phyloP scores from a whole-genome alignment of 2,329 filamentous ascomycete species.

The Phaeosphaeriaceae sp. region DNA sequence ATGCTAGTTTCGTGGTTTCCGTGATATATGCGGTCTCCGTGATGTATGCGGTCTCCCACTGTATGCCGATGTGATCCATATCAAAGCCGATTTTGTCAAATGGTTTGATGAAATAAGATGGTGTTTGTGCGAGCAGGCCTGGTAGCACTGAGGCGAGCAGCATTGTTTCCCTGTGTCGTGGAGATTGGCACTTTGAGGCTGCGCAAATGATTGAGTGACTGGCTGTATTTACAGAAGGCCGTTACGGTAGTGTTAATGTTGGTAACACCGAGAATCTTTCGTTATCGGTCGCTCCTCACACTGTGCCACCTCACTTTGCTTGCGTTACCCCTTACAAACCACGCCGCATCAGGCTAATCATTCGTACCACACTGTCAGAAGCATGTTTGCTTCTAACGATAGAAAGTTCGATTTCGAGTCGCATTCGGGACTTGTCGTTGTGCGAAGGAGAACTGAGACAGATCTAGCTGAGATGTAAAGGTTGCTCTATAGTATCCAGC shows the following conservation, averaged over 20 bases:
- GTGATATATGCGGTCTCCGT: constrained; percentile 4
- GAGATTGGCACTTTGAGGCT: background rate
- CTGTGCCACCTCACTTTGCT: background rate
- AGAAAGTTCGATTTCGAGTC: no score
- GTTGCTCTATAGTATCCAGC: no score
- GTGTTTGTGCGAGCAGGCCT: background rate
- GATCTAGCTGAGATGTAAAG: no score
- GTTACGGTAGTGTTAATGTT: no score
- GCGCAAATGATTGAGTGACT: no score
- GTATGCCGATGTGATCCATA: constrained; percentile 9
- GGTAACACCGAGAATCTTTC: no score
- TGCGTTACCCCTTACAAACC: background rate
- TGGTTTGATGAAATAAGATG: background rate
- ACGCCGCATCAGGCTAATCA: background rate
- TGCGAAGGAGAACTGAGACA: no score
- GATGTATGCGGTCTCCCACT: constrained; percentile 1
- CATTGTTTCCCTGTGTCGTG: background rate
- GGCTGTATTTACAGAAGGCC: no score
- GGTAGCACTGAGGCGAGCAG: background rate
- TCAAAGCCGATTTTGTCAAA: constrained; percentile 12
- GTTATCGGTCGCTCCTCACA: background rate
- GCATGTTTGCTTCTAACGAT: no score
- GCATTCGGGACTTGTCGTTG: no score
- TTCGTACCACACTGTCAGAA: no score
- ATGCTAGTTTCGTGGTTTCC: constrained; percentile 4